Conservation (phyloP, 2,329 filamentous ascomycete genomes). For the Chaetomium globosum region DNA sequence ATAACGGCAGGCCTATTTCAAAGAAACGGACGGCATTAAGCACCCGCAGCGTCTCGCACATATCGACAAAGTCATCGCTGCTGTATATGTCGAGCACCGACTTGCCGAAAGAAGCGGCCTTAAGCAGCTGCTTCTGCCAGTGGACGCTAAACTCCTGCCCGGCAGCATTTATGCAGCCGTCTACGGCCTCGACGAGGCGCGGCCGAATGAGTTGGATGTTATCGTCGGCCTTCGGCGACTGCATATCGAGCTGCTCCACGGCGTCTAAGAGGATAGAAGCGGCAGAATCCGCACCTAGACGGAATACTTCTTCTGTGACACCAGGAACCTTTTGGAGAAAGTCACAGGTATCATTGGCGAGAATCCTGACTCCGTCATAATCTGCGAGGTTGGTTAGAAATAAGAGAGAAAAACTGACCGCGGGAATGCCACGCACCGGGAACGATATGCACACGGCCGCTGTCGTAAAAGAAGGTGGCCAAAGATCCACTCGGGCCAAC, state of each 20-base stretch:
- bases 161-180: slow-evolving; percentile 89
- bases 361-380: slow-evolving; percentile 80
- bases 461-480: slow-evolving; percentile 80
- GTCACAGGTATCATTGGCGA: slow-evolving; percentile 94
- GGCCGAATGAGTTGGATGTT: slow-evolving; percentile 92
- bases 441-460: slow-evolving; percentile 79
- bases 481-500: slow-evolving; percentile 82
- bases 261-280: slow-evolving; percentile 93
- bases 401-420: background rate
- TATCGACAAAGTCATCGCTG: slow-evolving; percentile 97
- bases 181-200: slow-evolving; percentile 87
- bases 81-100: slow-evolving; percentile 97
- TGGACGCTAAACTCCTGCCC: slow-evolving; percentile 87
- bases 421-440: slow-evolving; percentile 60
- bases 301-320: slow-evolving; percentile 85
- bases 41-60: slow-evolving; percentile 91
- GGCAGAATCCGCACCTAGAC: slow-evolving; percentile 81
- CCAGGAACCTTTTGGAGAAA: slow-evolving; percentile 93
- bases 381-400: slow-evolving; percentile 46
- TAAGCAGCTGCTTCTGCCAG: slow-evolving; percentile 95
- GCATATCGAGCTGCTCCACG: slow-evolving; percentile 84
- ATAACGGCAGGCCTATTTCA: slow-evolving; percentile 84
- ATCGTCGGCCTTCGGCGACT: slow-evolving; percentile 96
- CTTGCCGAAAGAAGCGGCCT: slow-evolving; percentile 95
- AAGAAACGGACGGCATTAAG: slow-evolving; percentile 91